phyloP scores from a whole-genome alignment of 345 rosid genomes.

The Brassica cretica region DNA sequence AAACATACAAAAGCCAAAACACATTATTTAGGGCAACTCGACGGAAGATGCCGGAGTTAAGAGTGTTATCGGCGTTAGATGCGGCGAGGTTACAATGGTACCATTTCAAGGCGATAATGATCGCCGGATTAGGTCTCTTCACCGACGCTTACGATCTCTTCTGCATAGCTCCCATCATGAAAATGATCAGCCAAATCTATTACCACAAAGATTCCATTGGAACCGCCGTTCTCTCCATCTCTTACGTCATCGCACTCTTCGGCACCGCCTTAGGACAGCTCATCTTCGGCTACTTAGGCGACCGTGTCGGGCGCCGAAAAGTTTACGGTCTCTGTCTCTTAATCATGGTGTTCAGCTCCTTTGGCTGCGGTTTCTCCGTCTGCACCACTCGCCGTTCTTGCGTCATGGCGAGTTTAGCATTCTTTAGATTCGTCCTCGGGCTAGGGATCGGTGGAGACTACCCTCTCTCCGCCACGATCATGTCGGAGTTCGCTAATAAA shows the following conservation, averaged over 20 bases:
- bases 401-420: constrained; percentile 56
- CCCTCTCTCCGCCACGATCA: constrained; percentile 75
- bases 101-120: constrained; percentile 50
- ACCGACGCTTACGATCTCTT: constrained; percentile 56
- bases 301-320: constrained; percentile 55
- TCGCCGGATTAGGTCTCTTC: constrained; percentile 56
- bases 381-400: constrained; percentile 51
- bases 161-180: constrained; percentile 47
- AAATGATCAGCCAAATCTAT: constrained; percentile 49
- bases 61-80: constrained; percentile 43
- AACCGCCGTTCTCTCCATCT: constrained; percentile 36
- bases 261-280: constrained; percentile 67
- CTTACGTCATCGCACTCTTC: constrained; percentile 51
- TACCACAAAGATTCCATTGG: constrained; percentile 27
- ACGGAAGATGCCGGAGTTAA: constrained; percentile 21
- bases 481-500: constrained; percentile 82
- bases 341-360: constrained; percentile 60
- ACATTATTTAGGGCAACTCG: neutral
- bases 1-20: neutral
- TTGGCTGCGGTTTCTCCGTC: constrained; percentile 66
- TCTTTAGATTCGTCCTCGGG: constrained; percentile 67
- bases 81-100: constrained; percentile 46
- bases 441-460: constrained; percentile 81
- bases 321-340: constrained; percentile 61
- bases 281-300: constrained; percentile 64